Evolutionary conservation across 805 yeast genomes (phyloP).

Genomic region (Danielia oregonensis): DNA sequence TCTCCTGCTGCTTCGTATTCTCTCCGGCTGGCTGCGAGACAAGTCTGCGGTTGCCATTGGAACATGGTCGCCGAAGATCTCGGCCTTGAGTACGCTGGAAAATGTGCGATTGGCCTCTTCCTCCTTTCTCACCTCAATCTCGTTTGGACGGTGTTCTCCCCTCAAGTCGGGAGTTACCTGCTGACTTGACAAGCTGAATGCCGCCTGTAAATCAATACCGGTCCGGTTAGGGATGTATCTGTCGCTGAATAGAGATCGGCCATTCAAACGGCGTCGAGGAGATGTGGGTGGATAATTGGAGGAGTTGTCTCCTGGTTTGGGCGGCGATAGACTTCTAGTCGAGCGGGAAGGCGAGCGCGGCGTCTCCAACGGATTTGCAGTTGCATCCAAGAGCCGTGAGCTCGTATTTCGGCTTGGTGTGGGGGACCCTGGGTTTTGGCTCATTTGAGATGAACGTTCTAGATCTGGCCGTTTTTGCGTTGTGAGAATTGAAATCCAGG

Average conservation of each 20-base stretch:
- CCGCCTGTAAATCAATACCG: slow-evolving; percentile 85
- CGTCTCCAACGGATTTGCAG: slow-evolving; percentile 19
- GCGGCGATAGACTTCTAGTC: slow-evolving; percentile 36
- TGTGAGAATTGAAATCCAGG: too few species aligned
- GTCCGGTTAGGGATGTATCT: slow-evolving; percentile 84
- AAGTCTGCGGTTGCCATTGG: slow-evolving; percentile 47
- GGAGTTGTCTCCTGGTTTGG: slow-evolving; percentile 27
- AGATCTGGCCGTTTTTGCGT: too few species aligned
- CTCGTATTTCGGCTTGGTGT: too few species aligned
- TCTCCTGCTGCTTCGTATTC: slow-evolving; percentile 8
- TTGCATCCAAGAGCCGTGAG: too few species aligned
- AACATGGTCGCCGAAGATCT: slow-evolving; percentile 84
- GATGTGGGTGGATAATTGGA: slow-evolving; percentile 28
- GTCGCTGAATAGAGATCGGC: slow-evolving; percentile 62
- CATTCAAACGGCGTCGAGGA: slow-evolving; percentile 48
- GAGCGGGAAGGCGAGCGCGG: slow-evolving; percentile 42
- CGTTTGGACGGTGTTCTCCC: slow-evolving; percentile 41
- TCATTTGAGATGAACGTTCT: too few species aligned
- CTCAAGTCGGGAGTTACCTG: slow-evolving; percentile 38
- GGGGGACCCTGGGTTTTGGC: too few species aligned
- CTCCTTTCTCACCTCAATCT: slow-evolving; percentile 63
- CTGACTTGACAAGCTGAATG: slow-evolving; percentile 55
- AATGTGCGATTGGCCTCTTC: slow-evolving; percentile 86
- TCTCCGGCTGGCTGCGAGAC: slow-evolving; percentile 6
- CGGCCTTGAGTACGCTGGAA: slow-evolving; percentile 81